A percentile compares a stretch with the other conserved stretches of the same genome.
Evolutionary conservation across 768 basidiomycete genomes (phyloP).

Genomic region (Suillus clintonianus): DNA sequence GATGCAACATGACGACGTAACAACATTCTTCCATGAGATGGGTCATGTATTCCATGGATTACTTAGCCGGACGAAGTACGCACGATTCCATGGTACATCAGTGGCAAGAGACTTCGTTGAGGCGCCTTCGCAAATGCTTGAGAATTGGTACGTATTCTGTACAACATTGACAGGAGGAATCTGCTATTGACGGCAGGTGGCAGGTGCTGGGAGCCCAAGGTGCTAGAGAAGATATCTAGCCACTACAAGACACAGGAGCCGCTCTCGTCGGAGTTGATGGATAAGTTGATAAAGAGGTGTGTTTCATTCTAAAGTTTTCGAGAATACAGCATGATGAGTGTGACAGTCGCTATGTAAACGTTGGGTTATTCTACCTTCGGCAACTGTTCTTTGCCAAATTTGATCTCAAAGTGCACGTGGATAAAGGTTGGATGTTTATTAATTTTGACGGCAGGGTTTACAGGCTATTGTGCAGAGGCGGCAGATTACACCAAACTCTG

Average conservation of each 20-base stretch:
- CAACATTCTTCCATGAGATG: constrained; percentile 93
- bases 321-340: neutral
- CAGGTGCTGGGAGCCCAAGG: constrained; percentile 82
- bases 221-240: constrained; percentile 69
- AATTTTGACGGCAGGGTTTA: neutral
- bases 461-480: constrained; percentile 43
- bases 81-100: constrained; percentile 83
- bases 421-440: constrained; percentile 47
- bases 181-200: neutral
- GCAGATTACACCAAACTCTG: constrained; percentile 79
- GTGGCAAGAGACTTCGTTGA: constrained; percentile 86
- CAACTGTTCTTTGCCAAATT: constrained; percentile 86
- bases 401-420: constrained; percentile 74
- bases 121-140: constrained; percentile 90
- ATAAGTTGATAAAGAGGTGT: constrained; percentile 79
- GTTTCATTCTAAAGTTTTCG: constrained; percentile 4
- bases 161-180: neutral
- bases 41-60: constrained; percentile 74
- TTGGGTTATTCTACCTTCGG: constrained; percentile 79
- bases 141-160: constrained; percentile 65
- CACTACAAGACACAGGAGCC: constrained; percentile 78
- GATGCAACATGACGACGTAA: constrained; percentile 86
- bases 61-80: constrained; percentile 67
- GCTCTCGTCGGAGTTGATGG: constrained; percentile 70
- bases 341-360: constrained; percentile 71